Percentiles rank a stretch among this genome's conserved stretches.
Evolutionary conservation across 345 rosid species (phyloP).

Genomic region (Nephelium lappaceum): DNA sequence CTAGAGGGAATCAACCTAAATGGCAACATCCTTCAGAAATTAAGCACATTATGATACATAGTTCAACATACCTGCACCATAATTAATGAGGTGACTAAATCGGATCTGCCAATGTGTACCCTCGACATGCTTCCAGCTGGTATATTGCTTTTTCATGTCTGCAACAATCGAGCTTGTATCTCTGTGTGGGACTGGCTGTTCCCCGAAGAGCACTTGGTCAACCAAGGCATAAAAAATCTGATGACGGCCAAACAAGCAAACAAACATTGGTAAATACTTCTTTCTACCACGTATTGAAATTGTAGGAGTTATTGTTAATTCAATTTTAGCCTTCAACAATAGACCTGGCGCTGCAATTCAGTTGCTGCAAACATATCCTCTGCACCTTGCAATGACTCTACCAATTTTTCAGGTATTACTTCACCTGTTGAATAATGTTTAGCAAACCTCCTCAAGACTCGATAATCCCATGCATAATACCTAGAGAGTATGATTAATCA

Average conservation of each 20-base stretch:
- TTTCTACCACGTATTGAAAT: background rate
- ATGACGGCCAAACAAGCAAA: conserved; percentile 13
- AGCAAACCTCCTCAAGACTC: conserved; percentile 80
- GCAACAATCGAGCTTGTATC: conserved; percentile 66
- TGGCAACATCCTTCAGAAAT: background rate
- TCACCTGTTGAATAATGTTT: conserved; percentile 86
- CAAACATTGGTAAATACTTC: conserved; percentile 13
- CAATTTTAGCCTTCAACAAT: conserved; percentile 17
- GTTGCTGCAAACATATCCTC: conserved; percentile 95
- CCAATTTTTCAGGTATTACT: conserved; percentile 81
- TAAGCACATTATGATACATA: background rate
- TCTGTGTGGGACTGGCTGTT: conserved; percentile 47
- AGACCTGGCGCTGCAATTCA: conserved; percentile 93
- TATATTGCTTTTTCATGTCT: conserved; percentile 62
- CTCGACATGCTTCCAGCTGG: conserved; percentile 88
- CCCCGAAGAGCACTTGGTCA: conserved; percentile 89
- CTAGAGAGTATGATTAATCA: conserved; percentile 41
- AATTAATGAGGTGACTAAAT: conserved; percentile 80
- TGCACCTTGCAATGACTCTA: conserved; percentile 77
- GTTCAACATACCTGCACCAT: conserved; percentile 74
- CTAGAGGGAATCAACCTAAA: background rate
- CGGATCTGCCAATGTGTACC: conserved; percentile 88
- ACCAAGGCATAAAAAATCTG: conserved; percentile 78
- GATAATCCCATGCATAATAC: conserved; percentile 89
- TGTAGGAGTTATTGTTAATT: conserved; percentile 22